phyloP scores from a whole-genome alignment of 179 eudicot genomes.

The Spergularia azorica region DNA sequence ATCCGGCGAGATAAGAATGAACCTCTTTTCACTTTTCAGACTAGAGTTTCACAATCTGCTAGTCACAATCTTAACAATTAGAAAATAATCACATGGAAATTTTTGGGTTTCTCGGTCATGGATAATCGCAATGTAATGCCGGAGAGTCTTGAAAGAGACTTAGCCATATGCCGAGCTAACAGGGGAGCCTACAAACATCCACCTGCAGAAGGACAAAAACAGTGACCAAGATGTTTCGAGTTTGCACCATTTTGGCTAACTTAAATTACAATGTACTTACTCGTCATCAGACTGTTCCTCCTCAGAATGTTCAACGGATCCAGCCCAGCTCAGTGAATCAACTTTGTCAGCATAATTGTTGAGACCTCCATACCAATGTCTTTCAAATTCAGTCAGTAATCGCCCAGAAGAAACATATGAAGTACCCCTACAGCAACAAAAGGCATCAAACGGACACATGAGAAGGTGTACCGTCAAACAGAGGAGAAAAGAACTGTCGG shows the following conservation, averaged over 20 bases:
- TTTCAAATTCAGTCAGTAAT: conserved; percentile 5
- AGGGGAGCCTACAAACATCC: conserved; percentile 1
- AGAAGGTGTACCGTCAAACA: background rate
- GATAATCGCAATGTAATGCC: too few species aligned
- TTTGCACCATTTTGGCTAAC: too few species aligned
- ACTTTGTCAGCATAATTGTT: background rate
- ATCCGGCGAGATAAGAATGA: background rate
- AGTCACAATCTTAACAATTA: background rate
- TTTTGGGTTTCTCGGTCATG: too few species aligned
- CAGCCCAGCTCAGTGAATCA: background rate
- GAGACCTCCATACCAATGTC: conserved; percentile 11
- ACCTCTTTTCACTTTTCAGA: background rate
- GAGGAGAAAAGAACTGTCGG: too few species aligned
- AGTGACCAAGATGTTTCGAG: too few species aligned
- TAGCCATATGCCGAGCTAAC: background rate
- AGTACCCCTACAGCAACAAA: conserved; percentile 9
- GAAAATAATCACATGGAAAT: background rate
- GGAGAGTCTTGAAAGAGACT: conserved; percentile 1
- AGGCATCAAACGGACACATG: background rate
- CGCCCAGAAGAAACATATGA: conserved; percentile 11
- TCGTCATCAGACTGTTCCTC: conserved; percentile 16
- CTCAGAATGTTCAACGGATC: background rate
- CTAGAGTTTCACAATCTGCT: background rate
- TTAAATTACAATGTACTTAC: conserved; percentile 3
- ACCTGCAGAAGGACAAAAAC: conserved; percentile 5